Percentiles rank a stretch among this genome's conserved stretches.
Evolutionary conservation across 2,329 filamentous ascomycete species (phyloP).

Genomic region (Fusarium sp.): DNA sequence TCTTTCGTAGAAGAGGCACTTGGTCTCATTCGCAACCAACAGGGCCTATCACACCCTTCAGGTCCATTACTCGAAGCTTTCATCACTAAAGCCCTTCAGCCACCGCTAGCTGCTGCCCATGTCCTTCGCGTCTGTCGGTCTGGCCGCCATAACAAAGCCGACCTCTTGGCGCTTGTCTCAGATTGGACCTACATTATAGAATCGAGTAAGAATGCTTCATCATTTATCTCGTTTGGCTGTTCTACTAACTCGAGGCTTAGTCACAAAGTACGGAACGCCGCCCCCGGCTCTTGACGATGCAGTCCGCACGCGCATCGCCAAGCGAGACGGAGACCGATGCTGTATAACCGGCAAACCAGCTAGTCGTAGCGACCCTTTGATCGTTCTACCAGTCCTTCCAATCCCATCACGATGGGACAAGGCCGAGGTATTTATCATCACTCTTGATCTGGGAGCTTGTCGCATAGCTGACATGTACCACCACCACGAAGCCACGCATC

Average conservation of each 20-base stretch:
- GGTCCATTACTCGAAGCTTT: constrained; percentile 6
- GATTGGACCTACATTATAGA: constrained; percentile 47
- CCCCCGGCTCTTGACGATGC: constrained; percentile 1
- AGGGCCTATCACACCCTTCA: neutral
- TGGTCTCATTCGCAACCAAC: constrained; percentile 1
- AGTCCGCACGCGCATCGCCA: neutral
- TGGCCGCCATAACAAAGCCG: neutral
- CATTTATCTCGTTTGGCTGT: neutral
- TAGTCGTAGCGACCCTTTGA: constrained; percentile 11
- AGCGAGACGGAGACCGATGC: constrained; percentile 19
- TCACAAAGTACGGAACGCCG: neutral
- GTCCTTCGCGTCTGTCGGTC: constrained; percentile 3
- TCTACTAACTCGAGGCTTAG: neutral
- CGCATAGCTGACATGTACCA: neutral
- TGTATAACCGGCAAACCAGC: constrained; percentile 26
- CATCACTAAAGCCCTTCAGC: neutral
- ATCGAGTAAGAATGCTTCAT: constrained; percentile 30
- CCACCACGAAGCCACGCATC: constrained; percentile 6
- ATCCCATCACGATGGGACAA: constrained; percentile 14
- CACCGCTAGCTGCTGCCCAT: constrained; percentile 3
- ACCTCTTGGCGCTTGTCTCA: constrained; percentile 10
- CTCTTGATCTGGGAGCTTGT: too few relatives aligned
- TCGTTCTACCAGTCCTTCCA: constrained; percentile 7
- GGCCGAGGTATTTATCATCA: constrained; percentile 8
- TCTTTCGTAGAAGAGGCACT: constrained; percentile 6